phyloP scores from a whole-genome alignment of 129 eudicot species.

The Rutidosis leptorrhynchoides region DNA sequence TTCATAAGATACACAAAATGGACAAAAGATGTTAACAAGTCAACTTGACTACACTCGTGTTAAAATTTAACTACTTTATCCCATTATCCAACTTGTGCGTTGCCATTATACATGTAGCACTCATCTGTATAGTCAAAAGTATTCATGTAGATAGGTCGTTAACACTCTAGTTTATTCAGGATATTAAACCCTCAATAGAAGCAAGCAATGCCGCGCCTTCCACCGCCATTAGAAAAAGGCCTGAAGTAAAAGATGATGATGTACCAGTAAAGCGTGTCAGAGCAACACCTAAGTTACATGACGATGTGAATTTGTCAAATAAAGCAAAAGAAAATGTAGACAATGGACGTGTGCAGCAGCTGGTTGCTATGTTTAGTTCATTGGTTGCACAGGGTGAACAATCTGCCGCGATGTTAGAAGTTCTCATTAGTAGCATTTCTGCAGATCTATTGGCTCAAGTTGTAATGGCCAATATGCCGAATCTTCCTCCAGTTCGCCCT shows the following conservation, averaged over 20 bases:
- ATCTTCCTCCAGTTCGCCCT: slow-evolving; percentile 71
- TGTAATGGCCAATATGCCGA: slow-evolving; percentile 81
- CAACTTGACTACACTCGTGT: neutral
- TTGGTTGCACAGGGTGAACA: slow-evolving; percentile 98
- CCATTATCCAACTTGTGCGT: neutral
- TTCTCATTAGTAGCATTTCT: slow-evolving; percentile 87
- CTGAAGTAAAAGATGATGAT: slow-evolving; percentile 55
- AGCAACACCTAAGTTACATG: slow-evolving; percentile 39
- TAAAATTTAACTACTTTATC: neutral
- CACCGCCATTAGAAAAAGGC: slow-evolving; percentile 60
- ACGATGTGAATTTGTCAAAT: slow-evolving; percentile 38
- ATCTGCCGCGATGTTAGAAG: slow-evolving; percentile 75
- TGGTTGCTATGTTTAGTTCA: slow-evolving; percentile 80
- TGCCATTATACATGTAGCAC: neutral
- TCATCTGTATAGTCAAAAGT: neutral
- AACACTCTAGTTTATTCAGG: slow-evolving; percentile 45
- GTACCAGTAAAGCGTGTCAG: slow-evolving; percentile 65
- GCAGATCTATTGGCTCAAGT: slow-evolving; percentile 93
- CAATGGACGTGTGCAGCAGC: slow-evolving; percentile 81
- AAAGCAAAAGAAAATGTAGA: slow-evolving; percentile 43
- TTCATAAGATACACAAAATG: neutral
- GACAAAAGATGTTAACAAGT: neutral
- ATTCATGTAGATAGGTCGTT: slow-evolving; percentile 12
- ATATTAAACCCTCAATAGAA: slow-evolving; percentile 49
- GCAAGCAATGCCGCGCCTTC: slow-evolving; percentile 31